Evolutionary conservation across 2,329 filamentous ascomycete genomes (phyloP), one percentile per base, ranked within the genome.

Genomic region (Fusarium newnesense): DNA sequence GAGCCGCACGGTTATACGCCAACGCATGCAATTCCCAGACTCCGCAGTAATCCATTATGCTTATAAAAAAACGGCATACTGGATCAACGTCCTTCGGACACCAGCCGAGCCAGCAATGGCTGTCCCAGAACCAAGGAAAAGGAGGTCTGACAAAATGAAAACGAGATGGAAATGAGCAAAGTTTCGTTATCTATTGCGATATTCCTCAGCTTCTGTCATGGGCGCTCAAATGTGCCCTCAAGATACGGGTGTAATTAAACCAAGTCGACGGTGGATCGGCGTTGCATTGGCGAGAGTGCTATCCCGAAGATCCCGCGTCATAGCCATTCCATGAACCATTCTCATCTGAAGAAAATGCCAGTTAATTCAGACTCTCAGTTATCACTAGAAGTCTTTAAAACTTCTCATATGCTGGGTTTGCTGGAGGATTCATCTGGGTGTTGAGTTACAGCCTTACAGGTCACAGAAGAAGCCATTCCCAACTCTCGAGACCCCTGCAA

Each of bases 211-310:
- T 13, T 60, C 18, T 32, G 30, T 65, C 26, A 40, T 54, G 56
- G 47, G 65, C 65, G 64, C 65, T 63, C 36, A 49, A 49, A 43
- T 68, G 42, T 68, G 65, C 64, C 54, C 56, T 68, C 40, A 37
- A 24, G 30, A 54, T 43, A 18, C 39, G 19, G 37, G 36, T 39
- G 26, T 49, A 60, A 63, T 62, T 44, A 26, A 34, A 49, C 18
- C n/a, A 39, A 18, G 12, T 12, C 11, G 30, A 18, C 39, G 18
- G 66, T 68, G 66, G 66, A 42, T 39, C 37, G 39, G 16, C 19
- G 64, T 68, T 53, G 43, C 65, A 63, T 69, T 40, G 21, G 26
- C 44, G 30, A 56, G 2, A 26, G 34, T n/a, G 34, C 50, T 36
- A n/a, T 39, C n/a, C 28, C 15, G 44, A 60, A 30, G 59, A 40